Conservation (phyloP, 2,329 filamentous ascomycete species). For the Penicillium sp. region DNA sequence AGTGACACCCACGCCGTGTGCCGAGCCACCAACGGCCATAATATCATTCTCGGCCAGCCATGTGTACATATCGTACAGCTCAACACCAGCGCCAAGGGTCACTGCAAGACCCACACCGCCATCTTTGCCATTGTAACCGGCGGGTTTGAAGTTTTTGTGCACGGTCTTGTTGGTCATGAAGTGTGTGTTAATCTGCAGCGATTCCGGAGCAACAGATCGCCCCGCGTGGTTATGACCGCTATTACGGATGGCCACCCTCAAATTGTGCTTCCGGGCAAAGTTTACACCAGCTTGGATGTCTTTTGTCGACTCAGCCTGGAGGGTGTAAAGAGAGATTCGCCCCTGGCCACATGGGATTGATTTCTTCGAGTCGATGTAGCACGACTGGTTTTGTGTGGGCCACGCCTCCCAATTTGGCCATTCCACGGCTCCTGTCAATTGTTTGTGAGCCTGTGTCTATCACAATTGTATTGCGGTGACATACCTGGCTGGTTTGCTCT, state of each 20-base stretch:
- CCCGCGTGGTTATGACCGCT: slow-evolving; percentile 54
- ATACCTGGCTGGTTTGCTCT: background rate
- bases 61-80: slow-evolving; percentile 50
- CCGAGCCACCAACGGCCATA: slow-evolving; percentile 47
- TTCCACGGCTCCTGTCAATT: slow-evolving; percentile 4
- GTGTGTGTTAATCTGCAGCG: slow-evolving; percentile 9
- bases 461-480: background rate
- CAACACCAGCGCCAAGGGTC: slow-evolving; percentile 54
- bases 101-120: slow-evolving; percentile 36
- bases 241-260: slow-evolving; percentile 48
- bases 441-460: background rate
- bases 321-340: slow-evolving; percentile 5
- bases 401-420: slow-evolving; percentile 11
- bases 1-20: slow-evolving; percentile 51
- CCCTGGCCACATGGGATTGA: slow-evolving; percentile 7
- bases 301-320: background rate
- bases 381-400: slow-evolving; percentile 4
- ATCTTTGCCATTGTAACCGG: background rate
- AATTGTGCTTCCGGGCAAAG: slow-evolving; percentile 3
- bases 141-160: background rate
- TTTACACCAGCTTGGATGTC: slow-evolving; percentile 9
- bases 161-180: background rate
- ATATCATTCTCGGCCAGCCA: slow-evolving; percentile 37
- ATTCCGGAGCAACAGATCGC: slow-evolving; percentile 10
- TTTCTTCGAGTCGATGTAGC: slow-evolving; percentile 1